phyloP scores from a whole-genome alignment of 345 rosid genomes.

The Rhizophora mangle region DNA sequence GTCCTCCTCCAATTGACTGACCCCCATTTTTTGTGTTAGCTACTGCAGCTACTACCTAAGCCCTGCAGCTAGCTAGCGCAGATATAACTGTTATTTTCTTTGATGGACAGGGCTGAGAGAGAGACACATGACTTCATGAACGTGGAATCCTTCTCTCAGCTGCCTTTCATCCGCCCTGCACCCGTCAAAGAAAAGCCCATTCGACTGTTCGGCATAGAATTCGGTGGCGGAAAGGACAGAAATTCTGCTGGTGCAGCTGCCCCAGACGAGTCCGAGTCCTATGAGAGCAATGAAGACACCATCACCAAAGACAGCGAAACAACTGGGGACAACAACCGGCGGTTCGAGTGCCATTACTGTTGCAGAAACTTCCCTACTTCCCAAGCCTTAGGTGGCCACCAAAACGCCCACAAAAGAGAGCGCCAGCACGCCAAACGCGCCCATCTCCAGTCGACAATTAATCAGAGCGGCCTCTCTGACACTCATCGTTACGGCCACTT shows the following conservation, averaged over 20 bases:
- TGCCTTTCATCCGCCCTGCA: constrained; percentile 56
- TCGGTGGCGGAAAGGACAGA: constrained; percentile 29
- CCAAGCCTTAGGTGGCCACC: constrained; percentile 98
- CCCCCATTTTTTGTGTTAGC: neutral
- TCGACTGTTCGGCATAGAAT: constrained; percentile 89
- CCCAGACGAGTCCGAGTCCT: constrained; percentile 27
- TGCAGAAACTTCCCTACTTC: constrained; percentile 96
- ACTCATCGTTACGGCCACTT: constrained; percentile 46
- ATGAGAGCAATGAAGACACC: constrained; percentile 37
- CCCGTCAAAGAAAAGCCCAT: constrained; percentile 56
- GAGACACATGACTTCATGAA: constrained; percentile 51
- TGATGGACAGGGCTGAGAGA: constrained; percentile 37
- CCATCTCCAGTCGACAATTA: constrained; percentile 68
- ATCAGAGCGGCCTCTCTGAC: constrained; percentile 49
- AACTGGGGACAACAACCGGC: constrained; percentile 44
- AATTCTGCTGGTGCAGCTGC: constrained; percentile 1
- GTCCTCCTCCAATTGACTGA: neutral
- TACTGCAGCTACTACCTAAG: too few relatives aligned
- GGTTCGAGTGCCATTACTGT: constrained; percentile 96
- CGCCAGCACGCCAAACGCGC: constrained; percentile 92
- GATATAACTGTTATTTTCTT: neutral
- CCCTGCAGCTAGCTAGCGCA: too few relatives aligned
- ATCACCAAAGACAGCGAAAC: constrained; percentile 24
- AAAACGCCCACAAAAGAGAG: constrained; percentile 98
- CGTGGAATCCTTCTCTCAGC: constrained; percentile 53